Conservation (phyloP, 345 rosid species). For the Ceriops tagal region DNA sequence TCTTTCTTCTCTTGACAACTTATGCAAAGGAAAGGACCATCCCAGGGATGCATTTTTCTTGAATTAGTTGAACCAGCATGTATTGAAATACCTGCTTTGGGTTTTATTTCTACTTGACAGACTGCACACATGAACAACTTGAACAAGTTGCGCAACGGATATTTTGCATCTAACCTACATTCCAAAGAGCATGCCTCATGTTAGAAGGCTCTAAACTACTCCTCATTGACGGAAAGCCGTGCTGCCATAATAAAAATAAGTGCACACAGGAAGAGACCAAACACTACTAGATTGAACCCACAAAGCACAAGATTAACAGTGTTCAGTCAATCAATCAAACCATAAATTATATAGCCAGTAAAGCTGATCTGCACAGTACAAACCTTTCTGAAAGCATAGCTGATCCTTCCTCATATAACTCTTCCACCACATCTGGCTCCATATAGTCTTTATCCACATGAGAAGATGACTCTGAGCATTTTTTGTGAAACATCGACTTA, state of each 20-base stretch:
- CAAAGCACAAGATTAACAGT: not conserved
- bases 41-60: slow-evolving; percentile 84
- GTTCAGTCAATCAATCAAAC: not conserved
- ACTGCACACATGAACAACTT: slow-evolving; percentile 92
- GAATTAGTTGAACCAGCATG: slow-evolving; percentile 67
- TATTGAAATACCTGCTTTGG: slow-evolving; percentile 91
- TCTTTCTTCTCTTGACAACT: slow-evolving; percentile 98
- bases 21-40: slow-evolving; percentile 96
- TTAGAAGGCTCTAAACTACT: slow-evolving; percentile 14
- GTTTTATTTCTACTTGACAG: slow-evolving; percentile 96
- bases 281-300: not conserved
- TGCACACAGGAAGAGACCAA: not conserved
- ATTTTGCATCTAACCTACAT: slow-evolving; percentile 91
- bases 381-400: slow-evolving; percentile 98
- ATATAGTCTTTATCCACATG: slow-evolving; percentile 56
- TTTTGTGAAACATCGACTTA: slow-evolving; percentile 83
- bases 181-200: slow-evolving; percentile 1
- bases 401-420: slow-evolving; percentile 91
- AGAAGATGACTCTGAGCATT: slow-evolving; percentile 68
- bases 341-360: slow-evolving; percentile 1
- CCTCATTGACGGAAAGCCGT: not conserved
- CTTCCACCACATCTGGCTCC: slow-evolving; percentile 87
- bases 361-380: slow-evolving; percentile 31
- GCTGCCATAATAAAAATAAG: not conserved
- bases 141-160: slow-evolving; percentile 95